Percentiles rank a stretch among this genome's conserved stretches.
Evolutionary conservation across 495 filamentous ascomycete genomes (phyloP).

Genomic region (Choiromyces venosus): DNA sequence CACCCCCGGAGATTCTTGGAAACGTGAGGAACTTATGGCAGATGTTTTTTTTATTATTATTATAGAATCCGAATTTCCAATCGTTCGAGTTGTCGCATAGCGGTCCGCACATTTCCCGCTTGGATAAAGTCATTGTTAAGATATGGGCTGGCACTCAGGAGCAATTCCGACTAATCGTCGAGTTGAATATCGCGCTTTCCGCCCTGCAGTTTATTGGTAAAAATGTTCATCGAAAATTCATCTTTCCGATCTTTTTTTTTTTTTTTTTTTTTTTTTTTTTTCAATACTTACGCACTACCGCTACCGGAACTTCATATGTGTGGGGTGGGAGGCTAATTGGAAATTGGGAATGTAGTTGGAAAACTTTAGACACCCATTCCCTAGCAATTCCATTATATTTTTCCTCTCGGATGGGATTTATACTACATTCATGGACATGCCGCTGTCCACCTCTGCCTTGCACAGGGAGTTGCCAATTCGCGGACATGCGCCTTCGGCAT

Average conservation of each 20-base stretch:
- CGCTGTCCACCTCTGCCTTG: slow-evolving; percentile 40
- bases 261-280: background rate
- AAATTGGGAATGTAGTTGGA: slow-evolving; percentile 50
- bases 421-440: slow-evolving; percentile 60
- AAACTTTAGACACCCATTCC: slow-evolving; percentile 68
- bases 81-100: slow-evolving; percentile 73
- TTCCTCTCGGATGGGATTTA: slow-evolving; percentile 87
- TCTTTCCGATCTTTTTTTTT: background rate
- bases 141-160: slow-evolving; percentile 67
- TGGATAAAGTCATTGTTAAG: slow-evolving; percentile 60
- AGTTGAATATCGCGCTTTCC: slow-evolving; percentile 63
- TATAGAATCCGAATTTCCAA: slow-evolving; percentile 76
- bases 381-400: slow-evolving; percentile 78
- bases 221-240: slow-evolving; percentile 45
- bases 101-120: slow-evolving; percentile 60
- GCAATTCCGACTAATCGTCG: slow-evolving; percentile 62
- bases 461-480: slow-evolving; percentile 44
- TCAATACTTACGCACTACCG: background rate
- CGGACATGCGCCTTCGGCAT: slow-evolving; percentile 27
- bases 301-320: background rate
- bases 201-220: slow-evolving; percentile 76
- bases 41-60: too few relatives aligned
- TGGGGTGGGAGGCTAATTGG: slow-evolving; percentile 21
- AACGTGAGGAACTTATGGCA: slow-evolving; percentile 7
- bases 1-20: background rate